Conservation (phyloP, 2,329 filamentous ascomycete species). For the Ilyonectria robusta region DNA sequence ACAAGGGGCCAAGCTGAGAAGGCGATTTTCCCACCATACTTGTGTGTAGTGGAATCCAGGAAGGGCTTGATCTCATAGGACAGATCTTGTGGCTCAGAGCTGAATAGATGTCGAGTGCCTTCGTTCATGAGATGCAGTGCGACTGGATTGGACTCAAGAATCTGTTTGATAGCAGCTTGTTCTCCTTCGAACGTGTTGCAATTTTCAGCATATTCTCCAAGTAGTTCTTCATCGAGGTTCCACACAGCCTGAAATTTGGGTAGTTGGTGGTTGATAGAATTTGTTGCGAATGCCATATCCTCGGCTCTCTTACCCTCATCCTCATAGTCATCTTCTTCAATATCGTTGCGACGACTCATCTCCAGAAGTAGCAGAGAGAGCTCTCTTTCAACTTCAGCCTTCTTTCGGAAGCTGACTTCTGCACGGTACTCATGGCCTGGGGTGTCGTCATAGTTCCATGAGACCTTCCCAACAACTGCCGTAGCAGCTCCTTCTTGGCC, state of each 20-base stretch:
- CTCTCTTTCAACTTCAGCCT: constrained; percentile 26
- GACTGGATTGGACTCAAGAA: constrained; percentile 33
- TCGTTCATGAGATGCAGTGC: constrained; percentile 17
- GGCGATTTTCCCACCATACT: neutral
- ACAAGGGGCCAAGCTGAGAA: constrained; percentile 56
- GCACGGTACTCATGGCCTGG: constrained; percentile 39
- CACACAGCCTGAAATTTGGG: constrained; percentile 46
- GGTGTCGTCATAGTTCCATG: constrained; percentile 44
- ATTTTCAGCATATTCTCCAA: constrained; percentile 3
- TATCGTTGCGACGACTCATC: neutral
- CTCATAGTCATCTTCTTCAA: constrained; percentile 21
- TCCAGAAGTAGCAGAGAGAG: constrained; percentile 38
- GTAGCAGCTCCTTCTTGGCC: constrained; percentile 50
- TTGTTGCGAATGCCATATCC: neutral
- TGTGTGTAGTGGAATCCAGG: constrained; percentile 41
- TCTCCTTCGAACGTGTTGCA: neutral
- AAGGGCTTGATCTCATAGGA: constrained; percentile 43
- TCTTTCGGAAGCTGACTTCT: constrained; percentile 40
- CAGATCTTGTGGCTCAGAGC: constrained; percentile 13
- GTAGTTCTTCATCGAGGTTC: constrained; percentile 22
- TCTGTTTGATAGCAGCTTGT: neutral
- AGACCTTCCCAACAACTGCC: constrained; percentile 43
- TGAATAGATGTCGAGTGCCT: constrained; percentile 15
- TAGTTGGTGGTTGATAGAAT: constrained; percentile 30
- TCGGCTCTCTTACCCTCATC: constrained; percentile 26